Evolutionary conservation across 2,329 filamentous ascomycete species (phyloP).

Genomic region (Stachybotrys chlorohalonatus): DNA sequence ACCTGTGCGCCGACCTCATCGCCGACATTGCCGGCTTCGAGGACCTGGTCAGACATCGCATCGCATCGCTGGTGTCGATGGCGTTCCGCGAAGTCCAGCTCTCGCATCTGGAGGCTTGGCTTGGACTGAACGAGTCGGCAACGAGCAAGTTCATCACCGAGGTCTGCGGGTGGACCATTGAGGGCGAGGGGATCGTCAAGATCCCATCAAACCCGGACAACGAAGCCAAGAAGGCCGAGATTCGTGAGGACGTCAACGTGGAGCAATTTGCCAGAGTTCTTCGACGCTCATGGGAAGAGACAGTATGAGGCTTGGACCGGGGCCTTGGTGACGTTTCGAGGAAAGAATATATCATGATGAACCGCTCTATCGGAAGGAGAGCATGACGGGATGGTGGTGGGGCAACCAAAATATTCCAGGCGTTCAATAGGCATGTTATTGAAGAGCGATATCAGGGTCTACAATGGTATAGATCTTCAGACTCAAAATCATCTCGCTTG

Average conservation of each 20-base stretch:
- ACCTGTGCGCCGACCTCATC: constrained; percentile 90
- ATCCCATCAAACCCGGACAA: constrained; percentile 94
- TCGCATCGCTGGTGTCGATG: constrained; percentile 79
- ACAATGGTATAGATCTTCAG: constrained; percentile 18
- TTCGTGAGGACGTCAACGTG: constrained; percentile 89
- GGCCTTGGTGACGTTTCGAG: constrained; percentile 4
- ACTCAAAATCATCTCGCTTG: not conserved
- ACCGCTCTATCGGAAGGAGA: constrained; percentile 17
- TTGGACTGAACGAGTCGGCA: constrained; percentile 59
- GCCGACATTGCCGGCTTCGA: constrained; percentile 94
- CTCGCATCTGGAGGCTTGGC: constrained; percentile 62
- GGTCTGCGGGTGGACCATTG: constrained; percentile 80
- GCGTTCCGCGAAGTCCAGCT: constrained; percentile 66
- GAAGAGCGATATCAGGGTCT: constrained; percentile 23
- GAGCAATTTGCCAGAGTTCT: constrained; percentile 78
- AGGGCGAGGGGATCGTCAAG: constrained; percentile 55
- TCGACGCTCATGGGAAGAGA: constrained; percentile 75
- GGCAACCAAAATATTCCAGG: constrained; percentile 18
- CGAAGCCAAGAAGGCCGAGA: constrained; percentile 91
- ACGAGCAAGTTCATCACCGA: constrained; percentile 73
- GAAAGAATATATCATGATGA: constrained; percentile 17
- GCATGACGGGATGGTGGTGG: constrained; percentile 21
- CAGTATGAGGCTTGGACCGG: constrained; percentile 15
- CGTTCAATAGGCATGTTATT: constrained; percentile 28
- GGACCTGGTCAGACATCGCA: constrained; percentile 82